Evolutionary conservation across 1,139 yeast genomes (phyloP).

Genomic region (Geotrichum carabidarum): DNA sequence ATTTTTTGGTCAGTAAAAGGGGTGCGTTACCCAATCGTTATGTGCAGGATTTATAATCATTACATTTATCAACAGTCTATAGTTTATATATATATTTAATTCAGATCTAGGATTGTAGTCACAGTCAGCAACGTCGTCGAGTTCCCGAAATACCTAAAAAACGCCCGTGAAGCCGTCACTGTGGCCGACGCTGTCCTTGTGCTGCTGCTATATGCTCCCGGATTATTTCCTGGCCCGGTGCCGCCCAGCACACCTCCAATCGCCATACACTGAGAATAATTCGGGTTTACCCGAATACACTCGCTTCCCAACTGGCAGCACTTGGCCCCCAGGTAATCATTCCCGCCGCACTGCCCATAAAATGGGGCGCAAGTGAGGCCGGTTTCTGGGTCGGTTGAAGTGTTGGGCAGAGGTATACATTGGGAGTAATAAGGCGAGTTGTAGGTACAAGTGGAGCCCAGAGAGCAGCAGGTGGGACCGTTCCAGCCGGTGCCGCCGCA

Average conservation of each 20-base stretch:
- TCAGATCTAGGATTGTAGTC: no score
- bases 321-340: constrained; percentile 12
- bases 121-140: no score
- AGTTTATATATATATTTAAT: no score
- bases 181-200: neutral
- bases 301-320: constrained; percentile 18
- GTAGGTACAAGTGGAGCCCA: constrained; percentile 12
- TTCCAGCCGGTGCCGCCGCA: constrained; percentile 20
- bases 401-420: constrained; percentile 13
- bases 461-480: constrained; percentile 18
- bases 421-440: constrained; percentile 11
- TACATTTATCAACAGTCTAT: no score
- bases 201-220: neutral
- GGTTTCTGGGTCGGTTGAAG: neutral
- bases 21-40: no score
- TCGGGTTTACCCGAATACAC: constrained; percentile 4
- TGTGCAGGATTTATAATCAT: no score
- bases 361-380: neutral
- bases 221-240: constrained; percentile 7
- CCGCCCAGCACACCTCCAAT: constrained; percentile 4
- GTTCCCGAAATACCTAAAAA: no score
- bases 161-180: no score
- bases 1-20: no score
- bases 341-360: constrained; percentile 19
- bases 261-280: constrained; percentile 14